These are phyloP conservation scores for Erysimum cheiri DNA, from an alignment of 441 rosid genomes.

Conservation along the genomic window DNA sequence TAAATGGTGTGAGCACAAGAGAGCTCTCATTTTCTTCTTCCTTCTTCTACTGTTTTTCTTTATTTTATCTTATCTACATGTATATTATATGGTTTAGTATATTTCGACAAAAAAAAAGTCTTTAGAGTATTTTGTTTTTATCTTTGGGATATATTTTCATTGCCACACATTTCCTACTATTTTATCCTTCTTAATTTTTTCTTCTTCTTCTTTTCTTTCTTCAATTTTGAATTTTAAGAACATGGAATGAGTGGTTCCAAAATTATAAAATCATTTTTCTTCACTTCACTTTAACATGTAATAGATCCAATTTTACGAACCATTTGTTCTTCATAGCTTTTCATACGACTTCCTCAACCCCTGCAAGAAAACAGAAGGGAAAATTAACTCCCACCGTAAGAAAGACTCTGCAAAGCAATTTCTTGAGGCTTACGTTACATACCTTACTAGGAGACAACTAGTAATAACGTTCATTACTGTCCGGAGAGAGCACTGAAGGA, in stretches of 20 bases:
- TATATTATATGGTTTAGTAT: constrained; percentile 41
- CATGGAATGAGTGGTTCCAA: neutral
- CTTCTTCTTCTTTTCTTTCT: neutral
- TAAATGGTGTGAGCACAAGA: constrained; percentile 41
- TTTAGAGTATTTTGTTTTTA: constrained; percentile 28
- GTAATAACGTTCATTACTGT: constrained; percentile 20
- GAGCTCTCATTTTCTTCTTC: constrained; percentile 51
- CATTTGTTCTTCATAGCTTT: constrained; percentile 37
- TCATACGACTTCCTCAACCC: constrained; percentile 54
- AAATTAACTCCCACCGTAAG: constrained; percentile 5
- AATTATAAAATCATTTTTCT: neutral
- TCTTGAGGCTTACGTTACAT: constrained; percentile 20
- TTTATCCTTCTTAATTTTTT: constrained; percentile 7
- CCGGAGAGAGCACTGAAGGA: constrained; percentile 43
- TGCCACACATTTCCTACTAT: constrained; percentile 29
- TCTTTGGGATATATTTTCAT: constrained; percentile 37
- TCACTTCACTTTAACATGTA: neutral
- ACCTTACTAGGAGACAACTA: constrained; percentile 55
- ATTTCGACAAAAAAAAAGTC: too few relatives aligned
- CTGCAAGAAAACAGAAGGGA: constrained; percentile 39
- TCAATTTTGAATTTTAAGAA: neutral
- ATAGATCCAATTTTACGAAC: neutral
- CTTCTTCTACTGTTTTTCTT: constrained; percentile 2
- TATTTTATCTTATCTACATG: constrained; percentile 48
- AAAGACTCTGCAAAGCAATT: neutral